phyloP scores from a whole-genome alignment of 192 early-diverging fungal species.

The Entophlyctis helioformis region DNA sequence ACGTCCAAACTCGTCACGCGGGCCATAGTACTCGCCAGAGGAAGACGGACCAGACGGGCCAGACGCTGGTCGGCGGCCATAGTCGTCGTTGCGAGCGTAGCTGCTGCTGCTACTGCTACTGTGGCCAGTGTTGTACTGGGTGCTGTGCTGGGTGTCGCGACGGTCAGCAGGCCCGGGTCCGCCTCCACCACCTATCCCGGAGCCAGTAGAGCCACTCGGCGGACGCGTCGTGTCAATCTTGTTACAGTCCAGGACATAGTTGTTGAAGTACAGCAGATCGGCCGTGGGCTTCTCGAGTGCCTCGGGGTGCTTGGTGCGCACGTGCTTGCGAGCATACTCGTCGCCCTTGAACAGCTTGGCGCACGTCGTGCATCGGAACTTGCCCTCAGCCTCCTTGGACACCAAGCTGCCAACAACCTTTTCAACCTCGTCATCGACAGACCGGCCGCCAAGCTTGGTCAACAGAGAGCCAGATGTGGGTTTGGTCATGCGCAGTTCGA shows the following conservation, averaged over 20 bases:
- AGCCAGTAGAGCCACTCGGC: conserved; percentile 6
- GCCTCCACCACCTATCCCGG: conserved; percentile 8
- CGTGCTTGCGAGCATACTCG: conserved; percentile 91
- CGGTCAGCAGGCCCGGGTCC: conserved; percentile 3
- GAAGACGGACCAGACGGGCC: too few relatives aligned
- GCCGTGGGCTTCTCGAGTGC: conserved; percentile 45
- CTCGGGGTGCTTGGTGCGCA: conserved; percentile 77
- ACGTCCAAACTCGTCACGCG: too few relatives aligned
- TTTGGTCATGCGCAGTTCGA: conserved; percentile 30
- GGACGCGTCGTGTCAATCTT: conserved; percentile 31
- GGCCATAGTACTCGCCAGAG: too few relatives aligned
- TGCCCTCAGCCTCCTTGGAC: conserved; percentile 61
- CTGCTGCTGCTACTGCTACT: conserved; percentile 9
- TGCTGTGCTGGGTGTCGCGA: too few relatives aligned
- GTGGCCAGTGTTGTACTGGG: background rate
- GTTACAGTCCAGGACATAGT: conserved; percentile 77
- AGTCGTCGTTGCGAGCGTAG: conserved; percentile 17
- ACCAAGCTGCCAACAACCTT: conserved; percentile 36
- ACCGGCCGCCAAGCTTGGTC: conserved; percentile 22
- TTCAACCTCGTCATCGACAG: conserved; percentile 27
- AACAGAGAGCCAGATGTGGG: conserved; percentile 9
- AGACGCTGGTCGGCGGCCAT: conserved; percentile 5
- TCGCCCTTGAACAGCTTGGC: conserved; percentile 89
- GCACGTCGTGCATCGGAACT: conserved; percentile 81
- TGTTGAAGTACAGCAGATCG: conserved; percentile 75